phyloP scores from a whole-genome alignment of 495 filamentous ascomycete genomes.

The Daldinia loculata region DNA sequence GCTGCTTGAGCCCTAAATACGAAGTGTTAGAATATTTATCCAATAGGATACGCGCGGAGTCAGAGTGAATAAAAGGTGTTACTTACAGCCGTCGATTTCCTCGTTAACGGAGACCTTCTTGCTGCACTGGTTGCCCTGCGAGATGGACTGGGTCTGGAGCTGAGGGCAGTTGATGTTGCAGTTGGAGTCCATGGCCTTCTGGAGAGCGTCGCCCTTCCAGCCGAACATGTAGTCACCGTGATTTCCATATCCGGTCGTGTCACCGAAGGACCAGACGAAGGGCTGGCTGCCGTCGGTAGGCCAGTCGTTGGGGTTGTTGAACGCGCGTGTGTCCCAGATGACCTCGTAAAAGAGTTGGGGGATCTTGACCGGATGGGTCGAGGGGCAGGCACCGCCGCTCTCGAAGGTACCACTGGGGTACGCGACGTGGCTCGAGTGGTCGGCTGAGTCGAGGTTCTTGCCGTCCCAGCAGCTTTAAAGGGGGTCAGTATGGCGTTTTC shows the following conservation, averaged over 20 bases:
- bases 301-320: slow-evolving; percentile 55
- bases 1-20: slow-evolving; percentile 40
- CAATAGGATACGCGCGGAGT: not conserved
- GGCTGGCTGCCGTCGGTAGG: slow-evolving; percentile 55
- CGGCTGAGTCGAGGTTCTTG: slow-evolving; percentile 47
- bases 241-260: slow-evolving; percentile 50
- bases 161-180: slow-evolving; percentile 50
- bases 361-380: slow-evolving; percentile 48
- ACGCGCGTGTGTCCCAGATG: slow-evolving; percentile 48
- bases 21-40: slow-evolving; percentile 2
- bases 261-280: slow-evolving; percentile 56
- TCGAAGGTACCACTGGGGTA: slow-evolving; percentile 52
- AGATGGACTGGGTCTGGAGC: slow-evolving; percentile 52
- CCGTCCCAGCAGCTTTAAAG: slow-evolving; percentile 45
- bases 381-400: slow-evolving; percentile 49
- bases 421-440: slow-evolving; percentile 52
- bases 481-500: not conserved
- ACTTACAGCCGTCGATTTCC: slow-evolving; percentile 51
- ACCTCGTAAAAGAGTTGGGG: slow-evolving; percentile 53
- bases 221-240: slow-evolving; percentile 56
- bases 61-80: not conserved
- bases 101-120: slow-evolving; percentile 47
- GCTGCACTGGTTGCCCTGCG: slow-evolving; percentile 50
- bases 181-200: slow-evolving; percentile 52
- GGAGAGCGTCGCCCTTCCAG: slow-evolving; percentile 52